Base-by-base conservation (phyloP, 2,329 filamentous ascomycete genomes). In the Penicillium sp. region DNA sequence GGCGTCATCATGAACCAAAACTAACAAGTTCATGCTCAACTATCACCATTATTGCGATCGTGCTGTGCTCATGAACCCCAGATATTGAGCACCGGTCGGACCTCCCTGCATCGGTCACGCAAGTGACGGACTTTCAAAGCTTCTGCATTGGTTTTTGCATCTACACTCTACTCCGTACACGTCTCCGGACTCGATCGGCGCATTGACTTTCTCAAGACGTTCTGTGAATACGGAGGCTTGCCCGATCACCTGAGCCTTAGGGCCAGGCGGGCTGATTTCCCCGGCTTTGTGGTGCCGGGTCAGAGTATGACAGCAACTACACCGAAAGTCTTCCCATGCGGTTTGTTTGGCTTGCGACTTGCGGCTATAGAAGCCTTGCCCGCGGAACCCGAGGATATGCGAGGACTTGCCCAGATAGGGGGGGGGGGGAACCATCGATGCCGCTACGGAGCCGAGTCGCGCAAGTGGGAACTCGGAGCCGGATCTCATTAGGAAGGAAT, bases 161-260 rank as follows among this genome's bases (percentile, higher is more conserved):
- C 28, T 35, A 10, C 30, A 33, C 30, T 33, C 30, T 33, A 33
- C 30, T 8, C 30, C 10, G 7, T 33, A 33, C 30, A 33, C 4
- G 35, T 37, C 35, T 35, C n/a, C 46, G 46, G 19, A 37, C 5
- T 30, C 25, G 10, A 33, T 51, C 28, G n/a, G 46, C 28, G 7
- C 28, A 33, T 51, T 51, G 46, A 28, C 46, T 30, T 22, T 51
- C 26, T 26, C 45, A 48, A 30, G 45, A 19, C 14, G 1, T 28
- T 19, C 2, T 13, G 48, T 25, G 28, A 45, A 42, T n/a, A 59
- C 58, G 60, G 60, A 49, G 60, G 37, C 25, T 30, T 55, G 30
- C 37, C 60, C 55, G 65, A 61, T 62, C 61, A 66, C 43, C 49
- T 62, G 61, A 63, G 43, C 46, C 28, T 38, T 11, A 33, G 30